Percentiles rank a stretch among this genome's conserved stretches.
Conservation (phyloP, 1,139 yeast genomes). For the Suhomyces coccinellae region DNA sequence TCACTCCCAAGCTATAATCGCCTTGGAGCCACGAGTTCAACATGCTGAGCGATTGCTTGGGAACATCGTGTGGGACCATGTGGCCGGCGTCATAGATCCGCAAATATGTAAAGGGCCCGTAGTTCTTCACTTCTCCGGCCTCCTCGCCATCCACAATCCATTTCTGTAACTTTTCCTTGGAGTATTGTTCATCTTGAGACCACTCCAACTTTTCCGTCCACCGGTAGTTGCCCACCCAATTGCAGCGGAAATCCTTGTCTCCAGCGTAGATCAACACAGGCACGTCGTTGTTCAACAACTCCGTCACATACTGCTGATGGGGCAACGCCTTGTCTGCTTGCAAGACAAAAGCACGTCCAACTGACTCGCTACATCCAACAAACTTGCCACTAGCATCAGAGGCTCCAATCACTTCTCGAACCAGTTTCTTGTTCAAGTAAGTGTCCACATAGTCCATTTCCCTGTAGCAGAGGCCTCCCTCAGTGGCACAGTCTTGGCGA, state of each 20-base stretch:
- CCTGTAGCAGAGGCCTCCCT: constrained; percentile 12
- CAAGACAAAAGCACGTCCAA: background rate
- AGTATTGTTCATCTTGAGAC: constrained; percentile 23
- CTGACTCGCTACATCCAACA: constrained; percentile 1
- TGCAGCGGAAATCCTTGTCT: constrained; percentile 22
- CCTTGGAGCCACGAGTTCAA: constrained; percentile 9
- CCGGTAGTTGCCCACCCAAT: constrained; percentile 22
- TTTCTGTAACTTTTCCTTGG: constrained; percentile 29
- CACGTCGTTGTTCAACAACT: constrained; percentile 14
- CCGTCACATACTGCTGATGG: constrained; percentile 14
- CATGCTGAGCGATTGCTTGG: constrained; percentile 8
- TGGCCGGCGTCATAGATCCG: constrained; percentile 66
- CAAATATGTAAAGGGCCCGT: constrained; percentile 53
- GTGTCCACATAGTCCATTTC: constrained; percentile 11
- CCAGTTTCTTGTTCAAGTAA: constrained; percentile 13
- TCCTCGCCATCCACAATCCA: constrained; percentile 45
- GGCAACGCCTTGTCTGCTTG: constrained; percentile 11
- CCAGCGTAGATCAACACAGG: constrained; percentile 20
- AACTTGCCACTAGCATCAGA: constrained; percentile 5
- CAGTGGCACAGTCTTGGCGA: constrained; percentile 12
- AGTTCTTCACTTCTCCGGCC: constrained; percentile 58
- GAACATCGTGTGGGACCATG: constrained; percentile 43
- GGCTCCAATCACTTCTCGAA: constrained; percentile 15
- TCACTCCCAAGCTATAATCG: constrained; percentile 5
- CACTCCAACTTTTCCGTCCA: constrained; percentile 21